Evolutionary conservation across 2,329 filamentous ascomycete species (phyloP).

Genomic region (Biscogniauxia marginata): DNA sequence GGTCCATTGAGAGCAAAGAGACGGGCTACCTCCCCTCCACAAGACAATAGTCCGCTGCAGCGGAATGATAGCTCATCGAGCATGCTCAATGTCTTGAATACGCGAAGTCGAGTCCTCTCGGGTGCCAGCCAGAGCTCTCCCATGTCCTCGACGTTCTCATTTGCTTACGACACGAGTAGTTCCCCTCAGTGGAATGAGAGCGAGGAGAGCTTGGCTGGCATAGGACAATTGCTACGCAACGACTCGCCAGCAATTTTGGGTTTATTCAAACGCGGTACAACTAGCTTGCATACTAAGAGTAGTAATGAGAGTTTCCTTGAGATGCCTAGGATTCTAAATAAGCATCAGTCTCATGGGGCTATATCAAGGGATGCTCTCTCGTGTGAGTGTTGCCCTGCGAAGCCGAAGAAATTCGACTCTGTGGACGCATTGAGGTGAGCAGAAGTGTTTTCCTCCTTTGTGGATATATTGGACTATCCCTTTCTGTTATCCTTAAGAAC

Average conservation of each 20-base stretch:
- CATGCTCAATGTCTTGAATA: conserved; percentile 5
- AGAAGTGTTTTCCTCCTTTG: not conserved
- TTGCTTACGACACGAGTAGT: conserved; percentile 14
- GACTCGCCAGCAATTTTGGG: conserved; percentile 14
- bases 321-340: conserved; percentile 13
- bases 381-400: conserved; percentile 24
- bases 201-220: conserved; percentile 15
- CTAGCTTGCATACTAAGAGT: conserved; percentile 17
- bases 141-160: conserved; percentile 18
- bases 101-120: conserved; percentile 10
- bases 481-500: too few species aligned
- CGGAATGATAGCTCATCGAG: conserved; percentile 21
- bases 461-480: too few species aligned
- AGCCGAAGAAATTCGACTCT: conserved; percentile 15
- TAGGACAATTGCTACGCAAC: conserved; percentile 11
- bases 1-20: conserved; percentile 16
- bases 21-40: conserved; percentile 15
- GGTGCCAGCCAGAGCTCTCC: conserved; percentile 13
- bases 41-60: conserved; percentile 8
- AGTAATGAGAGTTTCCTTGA: conserved; percentile 21
- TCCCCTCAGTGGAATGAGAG: conserved; percentile 18
- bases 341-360: not conserved
- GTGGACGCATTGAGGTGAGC: conserved; percentile 17
- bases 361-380: not conserved
- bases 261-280: conserved; percentile 6